A percentile compares a stretch with the other conserved stretches of the same genome.
Conservation (phyloP, 305 asterid species). For the Plantago coronopus region DNA sequence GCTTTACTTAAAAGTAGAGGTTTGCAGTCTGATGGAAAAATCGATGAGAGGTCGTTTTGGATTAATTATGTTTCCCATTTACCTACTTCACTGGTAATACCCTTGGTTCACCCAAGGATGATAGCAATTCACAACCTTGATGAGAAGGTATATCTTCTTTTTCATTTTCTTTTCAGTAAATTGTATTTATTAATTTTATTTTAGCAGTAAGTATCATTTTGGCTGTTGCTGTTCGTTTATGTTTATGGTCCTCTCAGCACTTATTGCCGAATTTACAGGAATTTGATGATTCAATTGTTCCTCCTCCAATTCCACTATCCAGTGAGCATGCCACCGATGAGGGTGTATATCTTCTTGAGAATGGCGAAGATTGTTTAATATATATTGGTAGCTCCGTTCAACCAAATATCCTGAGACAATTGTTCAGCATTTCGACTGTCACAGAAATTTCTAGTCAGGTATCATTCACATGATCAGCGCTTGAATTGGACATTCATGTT, state of each 20-base stretch:
- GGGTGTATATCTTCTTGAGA: slow-evolving; percentile 85
- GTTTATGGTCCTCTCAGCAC: slow-evolving; percentile 20
- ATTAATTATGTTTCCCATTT: slow-evolving; percentile 67
- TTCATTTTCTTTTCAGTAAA: too few species aligned
- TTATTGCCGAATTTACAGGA: slow-evolving; percentile 46
- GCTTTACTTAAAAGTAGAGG: slow-evolving; percentile 79
- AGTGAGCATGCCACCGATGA: slow-evolving; percentile 64
- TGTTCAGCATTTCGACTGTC: slow-evolving; percentile 68
- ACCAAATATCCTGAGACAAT: slow-evolving; percentile 47
- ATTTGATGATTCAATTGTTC: slow-evolving; percentile 46
- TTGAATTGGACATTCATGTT: slow-evolving; percentile 3
- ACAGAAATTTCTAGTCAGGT: slow-evolving; percentile 78
- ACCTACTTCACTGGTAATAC: slow-evolving; percentile 65
- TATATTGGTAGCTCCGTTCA: slow-evolving; percentile 67
- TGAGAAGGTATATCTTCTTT: slow-evolving; percentile 43
- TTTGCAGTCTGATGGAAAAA: slow-evolving; percentile 66
- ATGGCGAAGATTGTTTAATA: slow-evolving; percentile 79
- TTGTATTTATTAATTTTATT: background rate
- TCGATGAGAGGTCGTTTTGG: slow-evolving; percentile 87
- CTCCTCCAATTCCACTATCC: slow-evolving; percentile 62
- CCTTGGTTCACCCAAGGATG: slow-evolving; percentile 84
- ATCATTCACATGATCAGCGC: slow-evolving; percentile 18
- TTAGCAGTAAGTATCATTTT: slow-evolving; percentile 1
- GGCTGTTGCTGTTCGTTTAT: slow-evolving; percentile 16
- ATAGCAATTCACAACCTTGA: slow-evolving; percentile 74